phyloP scores from a whole-genome alignment of 2,329 filamentous ascomycete species.

The Penicillium thymicola region DNA sequence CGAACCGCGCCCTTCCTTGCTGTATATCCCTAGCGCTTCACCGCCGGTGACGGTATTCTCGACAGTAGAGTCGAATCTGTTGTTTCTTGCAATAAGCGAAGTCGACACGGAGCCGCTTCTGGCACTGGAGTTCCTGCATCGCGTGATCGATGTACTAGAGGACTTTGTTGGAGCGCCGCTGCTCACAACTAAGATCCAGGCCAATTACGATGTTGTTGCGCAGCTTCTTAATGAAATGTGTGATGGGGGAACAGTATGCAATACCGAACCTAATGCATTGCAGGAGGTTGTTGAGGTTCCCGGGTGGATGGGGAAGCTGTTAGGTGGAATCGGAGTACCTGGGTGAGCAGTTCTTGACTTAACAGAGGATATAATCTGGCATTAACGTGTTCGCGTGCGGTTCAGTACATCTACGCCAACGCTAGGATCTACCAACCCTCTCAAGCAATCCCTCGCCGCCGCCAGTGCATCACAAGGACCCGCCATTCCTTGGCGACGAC shows the following conservation, averaged over 20 bases:
- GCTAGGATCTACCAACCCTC: constrained; percentile 37
- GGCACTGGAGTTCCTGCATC: constrained; percentile 89
- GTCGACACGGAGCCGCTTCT: constrained; percentile 84
- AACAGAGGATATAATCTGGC: not conserved
- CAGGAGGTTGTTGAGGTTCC: constrained; percentile 90
- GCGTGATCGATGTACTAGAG: constrained; percentile 86
- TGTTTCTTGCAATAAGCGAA: constrained; percentile 82
- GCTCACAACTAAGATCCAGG: constrained; percentile 80
- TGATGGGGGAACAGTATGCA: constrained; percentile 82
- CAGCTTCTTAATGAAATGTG: constrained; percentile 95
- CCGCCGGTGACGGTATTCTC: constrained; percentile 88
- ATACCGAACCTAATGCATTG: constrained; percentile 89
- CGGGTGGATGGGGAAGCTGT: constrained; percentile 80
- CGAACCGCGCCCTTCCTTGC: constrained; percentile 74
- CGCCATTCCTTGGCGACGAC: constrained; percentile 80
- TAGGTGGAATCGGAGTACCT: constrained; percentile 82
- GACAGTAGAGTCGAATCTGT: constrained; percentile 77
- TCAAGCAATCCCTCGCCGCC: constrained; percentile 41
- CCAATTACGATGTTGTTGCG: constrained; percentile 87
- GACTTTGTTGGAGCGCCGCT: constrained; percentile 90
- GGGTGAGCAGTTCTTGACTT: constrained; percentile 50
- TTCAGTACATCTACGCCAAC: constrained; percentile 40
- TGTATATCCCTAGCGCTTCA: constrained; percentile 77
- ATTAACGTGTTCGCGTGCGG: not conserved
- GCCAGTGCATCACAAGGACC: constrained; percentile 39